Evolutionary conservation across 169 alveolate species (phyloP), one percentile per base, ranked within the genome.

Genomic region (Cryptosporidium viatorum): DNA sequence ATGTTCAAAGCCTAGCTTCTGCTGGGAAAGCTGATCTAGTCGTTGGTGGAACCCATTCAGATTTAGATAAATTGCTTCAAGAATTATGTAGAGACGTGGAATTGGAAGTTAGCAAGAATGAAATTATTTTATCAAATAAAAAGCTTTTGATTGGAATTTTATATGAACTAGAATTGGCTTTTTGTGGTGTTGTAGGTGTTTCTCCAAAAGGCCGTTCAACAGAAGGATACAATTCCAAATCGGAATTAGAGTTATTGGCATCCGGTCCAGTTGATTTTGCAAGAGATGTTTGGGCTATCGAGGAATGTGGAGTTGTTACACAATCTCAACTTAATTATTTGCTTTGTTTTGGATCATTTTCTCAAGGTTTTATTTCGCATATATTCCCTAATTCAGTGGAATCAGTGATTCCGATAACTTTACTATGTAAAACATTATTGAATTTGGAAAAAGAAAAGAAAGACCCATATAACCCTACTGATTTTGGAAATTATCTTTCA

Each of bases 281-380:
- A 41, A 59, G 51, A 43, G 89, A 80, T 43, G 59, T 80, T 37
- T 80, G 89, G 89, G 75, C 75, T 41, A 41, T 80, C 4, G 89
- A 80, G 62, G 89, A 80, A 45, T 80, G 89, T 41, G 62, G 69
- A 14, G 23, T 33, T 26, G 9, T 80, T 59, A 23, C 74, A 29
- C 45, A 26, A 45, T 60, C 45, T 7, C 69, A 80, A 35, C 41
- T 80, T 7, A 80, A 80, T 37, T 62, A 80, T 62, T 80, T 62
- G 41, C 62, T 80, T 23, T 80, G 89, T 43, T 45, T 80, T 29
- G 75, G 80, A 37, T 41, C 80, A 41, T 80, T 80, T 33, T 21
- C 75, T 6, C 71, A 80, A 7, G 89, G 80, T 16, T 80, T 80
- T 45, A 80, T 80, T 7, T 58, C 89, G 16, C 62, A 80, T 26